These are phyloP conservation scores for Euphorbia schlechtendalii DNA, from an alignment of 441 rosid genomes.

Conservation along the genomic window DNA sequence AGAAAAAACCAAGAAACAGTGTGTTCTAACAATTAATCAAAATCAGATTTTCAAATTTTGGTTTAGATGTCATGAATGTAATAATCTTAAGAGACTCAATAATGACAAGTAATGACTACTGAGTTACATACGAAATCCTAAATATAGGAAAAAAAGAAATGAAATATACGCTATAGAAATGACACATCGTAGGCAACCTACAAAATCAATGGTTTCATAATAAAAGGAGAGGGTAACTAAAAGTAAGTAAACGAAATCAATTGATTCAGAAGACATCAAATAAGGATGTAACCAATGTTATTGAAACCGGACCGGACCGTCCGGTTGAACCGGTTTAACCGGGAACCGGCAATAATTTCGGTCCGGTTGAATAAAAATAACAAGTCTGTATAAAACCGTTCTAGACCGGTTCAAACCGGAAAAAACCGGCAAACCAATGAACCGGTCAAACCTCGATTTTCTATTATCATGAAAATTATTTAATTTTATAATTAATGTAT, in stretches of 20 bases:
- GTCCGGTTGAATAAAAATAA: too few species aligned
- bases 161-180: not conserved
- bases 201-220: not conserved
- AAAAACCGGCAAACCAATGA: too few species aligned
- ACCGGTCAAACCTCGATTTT: too few species aligned
- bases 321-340: too few species aligned
- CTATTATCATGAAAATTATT: too few species aligned
- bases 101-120: not conserved
- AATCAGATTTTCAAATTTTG: not conserved
- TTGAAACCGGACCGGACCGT: too few species aligned
- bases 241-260: not conserved
- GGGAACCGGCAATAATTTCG: too few species aligned
- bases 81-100: not conserved
- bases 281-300: constrained; percentile 5
- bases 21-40: not conserved
- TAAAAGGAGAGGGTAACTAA: not conserved
- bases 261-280: not conserved
- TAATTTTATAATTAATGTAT: too few species aligned
- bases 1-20: not conserved
- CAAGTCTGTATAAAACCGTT: too few species aligned
- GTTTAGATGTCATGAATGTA: not conserved
- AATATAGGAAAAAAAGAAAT: too few species aligned
- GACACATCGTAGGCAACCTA: not conserved
- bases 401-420: too few species aligned
- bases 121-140: not conserved